Base-by-base conservation (phyloP, 192 early-diverging fungal species). In the Rhizophlyctis rosea region DNA sequence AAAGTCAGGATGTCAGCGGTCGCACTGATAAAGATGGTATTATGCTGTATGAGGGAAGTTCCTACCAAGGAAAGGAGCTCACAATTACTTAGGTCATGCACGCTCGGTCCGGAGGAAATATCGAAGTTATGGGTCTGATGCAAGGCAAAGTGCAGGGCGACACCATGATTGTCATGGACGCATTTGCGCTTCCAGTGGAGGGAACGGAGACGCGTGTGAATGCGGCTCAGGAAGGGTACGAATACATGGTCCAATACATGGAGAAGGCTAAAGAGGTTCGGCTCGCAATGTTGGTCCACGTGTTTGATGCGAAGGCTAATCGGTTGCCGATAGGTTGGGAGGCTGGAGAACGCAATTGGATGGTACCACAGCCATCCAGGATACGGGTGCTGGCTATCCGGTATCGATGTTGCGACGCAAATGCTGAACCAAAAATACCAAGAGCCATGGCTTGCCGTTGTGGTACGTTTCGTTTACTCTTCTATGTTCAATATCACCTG, bases 361-460 rank as follows among this genome's bases (percentile, higher is more conserved):
- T 99, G 96, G 96, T 99, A 99, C 80, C 96, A 99, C 70, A 90
- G 87, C 44, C 96, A 99, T 76, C 96, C 96, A 16, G 96, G 96
- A n/a, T 99, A 99, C 67, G 95, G 96, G 4, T 98, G 96, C 79
- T 99, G 96, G 96, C 79, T 99, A 51, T 98, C 95, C 3, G 96
- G 96, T 14, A 99, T 99, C 70, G 96, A 99, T 67, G 95, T 98
- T 2, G 81, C 82, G 44, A 99, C 96, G 18, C 96, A 99, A 68
- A 92, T 88, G 86, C 73, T 91, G 32, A 96, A 98, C 74, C 96
- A 99, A 68, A 79, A 89, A 72, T 95, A 82, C 71, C 89, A 91
- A 63, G 96, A 99, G 55, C 96, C 96, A 9, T 99, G 85, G 54
- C 80, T 94, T 36, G 96, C 96, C 2, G 88, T 99, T 3, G 96